Percentiles rank a stretch among this genome's conserved stretches.
Evolutionary conservation across 139 green algal genomes (phyloP).

Genomic region (Chlorella sp.): DNA sequence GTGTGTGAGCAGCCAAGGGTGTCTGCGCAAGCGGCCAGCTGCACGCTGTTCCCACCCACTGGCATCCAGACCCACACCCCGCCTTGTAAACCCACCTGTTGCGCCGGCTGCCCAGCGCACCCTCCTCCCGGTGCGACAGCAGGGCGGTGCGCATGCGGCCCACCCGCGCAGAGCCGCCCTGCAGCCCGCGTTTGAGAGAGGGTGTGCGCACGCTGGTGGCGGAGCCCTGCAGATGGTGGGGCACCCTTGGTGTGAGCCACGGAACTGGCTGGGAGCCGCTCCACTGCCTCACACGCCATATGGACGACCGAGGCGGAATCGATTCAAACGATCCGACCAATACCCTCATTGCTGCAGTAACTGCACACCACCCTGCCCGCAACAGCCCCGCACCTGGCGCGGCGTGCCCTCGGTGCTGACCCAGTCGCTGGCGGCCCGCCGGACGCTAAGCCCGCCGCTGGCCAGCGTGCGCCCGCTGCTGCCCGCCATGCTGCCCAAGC

Average conservation of each 20-base stretch:
- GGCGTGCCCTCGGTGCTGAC: slow-evolving; percentile 2
- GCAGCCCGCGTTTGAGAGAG: background rate
- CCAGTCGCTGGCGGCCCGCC: background rate
- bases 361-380: no score
- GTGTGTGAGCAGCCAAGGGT: no score
- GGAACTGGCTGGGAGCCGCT: no score
- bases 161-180: background rate
- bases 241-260: no score
- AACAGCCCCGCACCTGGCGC: background rate
- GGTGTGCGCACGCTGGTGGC: slow-evolving; percentile 23
- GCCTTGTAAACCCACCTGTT: slow-evolving; percentile 15
- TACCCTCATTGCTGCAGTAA: no score
- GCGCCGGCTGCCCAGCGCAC: background rate
- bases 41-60: no score
- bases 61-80: no score
- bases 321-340: no score
- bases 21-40: no score
- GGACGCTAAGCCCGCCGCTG: no score
- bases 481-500: slow-evolving; percentile 7
- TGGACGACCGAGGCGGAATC: no score
- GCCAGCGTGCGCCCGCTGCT: background rate
- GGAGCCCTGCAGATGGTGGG: background rate
- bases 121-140: background rate
- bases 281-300: no score
- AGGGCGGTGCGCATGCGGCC: background rate